Evolutionary conservation across 345 rosid species (phyloP).

Genomic region (Populus nigra): DNA sequence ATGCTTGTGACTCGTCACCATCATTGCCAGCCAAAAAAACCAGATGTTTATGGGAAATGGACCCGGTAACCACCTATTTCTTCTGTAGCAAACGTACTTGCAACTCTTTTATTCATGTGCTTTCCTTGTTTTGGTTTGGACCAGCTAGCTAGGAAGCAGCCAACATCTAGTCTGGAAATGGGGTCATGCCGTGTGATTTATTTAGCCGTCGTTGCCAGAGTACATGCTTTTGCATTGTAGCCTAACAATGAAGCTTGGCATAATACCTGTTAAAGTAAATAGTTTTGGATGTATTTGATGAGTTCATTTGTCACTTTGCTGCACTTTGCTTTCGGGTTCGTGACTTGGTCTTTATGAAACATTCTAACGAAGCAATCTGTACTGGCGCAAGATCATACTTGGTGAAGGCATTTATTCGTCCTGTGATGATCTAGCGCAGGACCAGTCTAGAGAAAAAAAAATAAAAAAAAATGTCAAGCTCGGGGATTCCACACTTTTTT

Average conservation of each 20-base stretch:
- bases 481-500: too few relatives aligned
- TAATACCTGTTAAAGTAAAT: not conserved
- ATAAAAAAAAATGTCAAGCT: too few relatives aligned
- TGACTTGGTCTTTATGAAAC: not conserved
- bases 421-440: too few relatives aligned
- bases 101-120: not conserved
- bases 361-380: not conserved
- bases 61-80: slow-evolving; percentile 22
- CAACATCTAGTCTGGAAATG: slow-evolving; percentile 14
- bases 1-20: not conserved
- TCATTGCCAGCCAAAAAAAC: not conserved
- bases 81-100: slow-evolving; percentile 5
- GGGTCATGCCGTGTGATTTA: slow-evolving; percentile 7
- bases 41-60: slow-evolving; percentile 9
- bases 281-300: slow-evolving; percentile 9
- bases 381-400: too few relatives aligned
- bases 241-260: not conserved
- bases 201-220: slow-evolving; percentile 20
- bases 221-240: slow-evolving; percentile 11
- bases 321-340: not conserved
- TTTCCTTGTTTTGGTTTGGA: slow-evolving; percentile 12
- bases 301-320: not conserved
- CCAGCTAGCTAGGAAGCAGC: slow-evolving; percentile 13
- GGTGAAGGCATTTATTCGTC: too few relatives aligned
- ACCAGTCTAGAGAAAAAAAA: too few relatives aligned